Evolutionary conservation across 1,139 yeast species (phyloP), one percentile per base, ranked within the genome.

Genomic region (Taiozyma sp.): DNA sequence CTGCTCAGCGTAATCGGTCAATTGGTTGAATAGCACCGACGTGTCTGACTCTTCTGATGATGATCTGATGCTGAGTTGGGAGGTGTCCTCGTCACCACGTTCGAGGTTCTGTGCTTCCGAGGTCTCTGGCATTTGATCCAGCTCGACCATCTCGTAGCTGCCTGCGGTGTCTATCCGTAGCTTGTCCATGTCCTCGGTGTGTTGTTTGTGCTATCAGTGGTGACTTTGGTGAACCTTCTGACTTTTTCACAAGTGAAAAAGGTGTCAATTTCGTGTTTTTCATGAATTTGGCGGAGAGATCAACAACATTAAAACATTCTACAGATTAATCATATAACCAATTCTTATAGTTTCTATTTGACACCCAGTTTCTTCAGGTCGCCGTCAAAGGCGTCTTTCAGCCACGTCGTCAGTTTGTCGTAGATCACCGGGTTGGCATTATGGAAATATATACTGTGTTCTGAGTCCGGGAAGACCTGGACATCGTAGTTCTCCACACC

Each of bases 401-500:
- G 66, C 99, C 99, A 85, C 40, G 67, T 64, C 57, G 77, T 74
- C 49, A 93, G 70, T 68, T 85, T 85, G 59, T 85, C 95, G 64
- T 80, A 91, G 2, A 93, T 85, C 37, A 90, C 75, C 13, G 72
- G 69, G 62, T 83, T 80, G 19, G 96, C 96, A 63, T 89, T 88
- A 67, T 93, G 95, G 66, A 77, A 85, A 47, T 68, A 67, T 47
- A 93, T 93, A 46, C 84, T 75, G 67, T 93, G 99, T 63, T 91
- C 95, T 40, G 95, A 87, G 65, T 95, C 99, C 0, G 99, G 97
- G 71, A 88, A 93, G 32, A 91, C 79, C 56, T 87, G 95, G 63
- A 90, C 77, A 61, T 93, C 99, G 65, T 86, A 93, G 67, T 93
- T 93, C 59, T 85, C 90, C 11, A 89, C 79, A 9, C 72, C 73